Evolutionary conservation across 495 filamentous ascomycete species (phyloP), one percentile per base, ranked within the genome.

Genomic region (Hypomontagnella monticulosa): DNA sequence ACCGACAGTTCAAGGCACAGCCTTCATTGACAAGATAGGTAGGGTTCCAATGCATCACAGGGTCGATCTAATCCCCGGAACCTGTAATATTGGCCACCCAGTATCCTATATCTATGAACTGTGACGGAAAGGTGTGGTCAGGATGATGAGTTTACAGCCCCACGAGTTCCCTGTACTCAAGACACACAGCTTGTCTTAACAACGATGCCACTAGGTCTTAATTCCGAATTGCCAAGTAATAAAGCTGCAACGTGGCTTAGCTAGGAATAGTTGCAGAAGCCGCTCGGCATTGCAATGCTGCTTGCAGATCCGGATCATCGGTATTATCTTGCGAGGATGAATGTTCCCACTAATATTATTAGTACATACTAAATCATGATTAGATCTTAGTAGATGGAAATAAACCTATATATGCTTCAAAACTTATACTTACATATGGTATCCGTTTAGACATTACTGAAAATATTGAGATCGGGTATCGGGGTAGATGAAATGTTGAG

Each of bases 241-340:
- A 50, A 52, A 61, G 5, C 18, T 10, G 47, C 37, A 61, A 47
- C 40, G 57, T 60, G 48, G 48, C 19, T 23, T 27, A 12, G 34
- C 59, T 27, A 33, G 37, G 60, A 63, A 56, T 16, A 49, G 43
- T 57, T 63, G 52, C 60, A 57, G 49, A 66, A 57, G 40, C n/a
- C 33, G 12, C 30, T 40, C 57, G 57, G 44, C 34, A 60, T 30
- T 56, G 51, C 56, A 57, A 52, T 43, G 49, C 49, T 57, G 49
- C 34, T 47, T 61, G 52, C 47, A 61, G 63, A 61, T 67, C 63
- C 40, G 41, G 57, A 47, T 67, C 15, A 48, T 67, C 52, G 63
- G 63, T 44, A n/a, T 14, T 66, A 57, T 30, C 54, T 53, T 51
- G 57, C 57, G 50, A 30, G 14, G 18, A 11, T 23, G 34, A 52